Base-by-base conservation (phyloP, 352 stramenopile genomes). In the Plasmopara halstedii region DNA sequence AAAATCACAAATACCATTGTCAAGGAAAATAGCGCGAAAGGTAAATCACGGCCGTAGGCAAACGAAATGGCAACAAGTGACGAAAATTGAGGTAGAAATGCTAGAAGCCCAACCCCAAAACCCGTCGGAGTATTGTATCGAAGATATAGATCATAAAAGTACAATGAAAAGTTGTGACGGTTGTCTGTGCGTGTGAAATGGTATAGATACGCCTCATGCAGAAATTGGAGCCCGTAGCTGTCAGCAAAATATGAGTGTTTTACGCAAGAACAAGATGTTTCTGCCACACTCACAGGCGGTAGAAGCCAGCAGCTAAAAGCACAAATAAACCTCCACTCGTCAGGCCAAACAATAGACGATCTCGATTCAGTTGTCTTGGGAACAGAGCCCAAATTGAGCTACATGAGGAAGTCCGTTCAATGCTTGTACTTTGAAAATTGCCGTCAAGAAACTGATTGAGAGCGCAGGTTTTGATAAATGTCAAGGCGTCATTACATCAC, bases 91-190 rank as follows among this genome's bases (percentile, higher is more conserved):
- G 83, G 83, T 6, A 95, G 38, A 43, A 95, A 95, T 11, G 88
- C 82, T 13, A 88, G 53, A 8, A 95, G 55, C 0, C 83, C 83
- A 44, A 94, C 66, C 2, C 73, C 62, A 42, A 91, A 83, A 37
- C 83, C 83, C 2, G 77, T 80, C 6, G 67, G 62, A 0, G 83
- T 91, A 32, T 86, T 77, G 62, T 94, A 94, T 44, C 83, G 88
- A 46, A 99, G 74, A 66, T 99, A 99, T n/a, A 99, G 96, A 62
- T 94, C 89, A 68, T 99, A 99, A 70, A 98, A 99, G 70, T 98
- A 99, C 29, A 98, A 88, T 4, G 95, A 98, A 62, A 99, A 99
- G 64, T 99, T 99, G 73, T 99, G 97, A 19, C 96, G 91, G 68
- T 99, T 98, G 79, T 99, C 97, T 1, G 95, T 94, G 25, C 97